Evolutionary conservation across 768 basidiomycete species (phyloP).

Genomic region (Kwoniella pini): DNA sequence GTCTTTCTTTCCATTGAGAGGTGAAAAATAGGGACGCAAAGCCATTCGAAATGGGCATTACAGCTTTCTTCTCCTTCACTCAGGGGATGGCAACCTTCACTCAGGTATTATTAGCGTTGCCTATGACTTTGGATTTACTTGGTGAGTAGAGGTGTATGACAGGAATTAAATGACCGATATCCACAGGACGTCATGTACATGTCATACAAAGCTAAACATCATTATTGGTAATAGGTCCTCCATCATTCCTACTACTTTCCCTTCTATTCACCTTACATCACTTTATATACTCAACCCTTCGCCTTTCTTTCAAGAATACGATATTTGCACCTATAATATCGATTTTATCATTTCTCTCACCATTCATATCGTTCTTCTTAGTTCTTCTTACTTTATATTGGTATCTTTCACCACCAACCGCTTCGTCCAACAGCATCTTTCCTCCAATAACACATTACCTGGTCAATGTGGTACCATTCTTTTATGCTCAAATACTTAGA

Average conservation of each 20-base stretch:
- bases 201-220: too few species aligned
- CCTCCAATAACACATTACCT: constrained; percentile 30
- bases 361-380: constrained; percentile 43
- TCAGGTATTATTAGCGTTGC: constrained; percentile 52
- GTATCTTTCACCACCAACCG: constrained; percentile 49
- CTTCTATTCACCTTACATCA: constrained; percentile 53
- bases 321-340: constrained; percentile 46
- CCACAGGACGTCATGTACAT: too few species aligned
- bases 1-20: neutral
- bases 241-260: constrained; percentile 55
- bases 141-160: constrained; percentile 36
- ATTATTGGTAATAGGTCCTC: too few species aligned
- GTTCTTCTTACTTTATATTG: constrained; percentile 46
- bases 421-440: constrained; percentile 11
- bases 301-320: constrained; percentile 52
- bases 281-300: constrained; percentile 51
- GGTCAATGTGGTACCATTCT: constrained; percentile 44
- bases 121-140: constrained; percentile 52
- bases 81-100: constrained; percentile 46
- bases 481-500: constrained; percentile 49
- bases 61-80: constrained; percentile 27
- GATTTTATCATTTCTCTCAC: constrained; percentile 41
- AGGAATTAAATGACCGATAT: neutral
- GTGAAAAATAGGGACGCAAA: neutral
- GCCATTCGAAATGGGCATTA: constrained; percentile 24